A percentile compares a stretch with the other conserved stretches of the same genome.
Evolutionary conservation across 345 rosid species (phyloP).

Genomic region (Conringia planisiliqua): DNA sequence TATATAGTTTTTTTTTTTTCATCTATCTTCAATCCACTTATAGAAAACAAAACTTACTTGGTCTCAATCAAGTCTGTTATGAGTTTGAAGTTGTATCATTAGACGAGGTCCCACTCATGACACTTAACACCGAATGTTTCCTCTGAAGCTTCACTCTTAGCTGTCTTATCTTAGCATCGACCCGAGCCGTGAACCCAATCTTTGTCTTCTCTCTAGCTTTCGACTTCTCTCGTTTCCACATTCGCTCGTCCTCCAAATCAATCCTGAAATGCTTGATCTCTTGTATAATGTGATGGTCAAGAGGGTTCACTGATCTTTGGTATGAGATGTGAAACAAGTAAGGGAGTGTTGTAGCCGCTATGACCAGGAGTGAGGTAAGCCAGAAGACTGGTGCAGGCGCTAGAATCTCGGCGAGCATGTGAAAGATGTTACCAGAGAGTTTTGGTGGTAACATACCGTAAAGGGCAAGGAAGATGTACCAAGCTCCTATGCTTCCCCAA

Average conservation of each 20-base stretch:
- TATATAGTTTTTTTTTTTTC: not conserved
- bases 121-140: slow-evolving; percentile 30
- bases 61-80: slow-evolving; percentile 20
- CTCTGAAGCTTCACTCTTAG: slow-evolving; percentile 29
- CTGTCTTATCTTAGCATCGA: slow-evolving; percentile 46
- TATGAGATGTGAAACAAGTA: slow-evolving; percentile 46
- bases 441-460: slow-evolving; percentile 52
- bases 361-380: slow-evolving; percentile 43
- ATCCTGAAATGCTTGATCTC: slow-evolving; percentile 60
- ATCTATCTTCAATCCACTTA: slow-evolving; percentile 9
- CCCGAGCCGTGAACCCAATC: slow-evolving; percentile 67
- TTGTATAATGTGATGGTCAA: slow-evolving; percentile 73
- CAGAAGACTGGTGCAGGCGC: slow-evolving; percentile 58
- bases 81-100: slow-evolving; percentile 29
- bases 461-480: slow-evolving; percentile 57
- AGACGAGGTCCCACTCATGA: slow-evolving; percentile 30
- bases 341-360: slow-evolving; percentile 46
- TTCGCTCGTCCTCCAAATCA: slow-evolving; percentile 43
- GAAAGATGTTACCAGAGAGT: slow-evolving; percentile 39
- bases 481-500: slow-evolving; percentile 65
- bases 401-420: slow-evolving; percentile 43
- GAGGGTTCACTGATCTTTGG: slow-evolving; percentile 50
- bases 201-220: slow-evolving; percentile 49
- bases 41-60: slow-evolving; percentile 21
- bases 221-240: slow-evolving; percentile 58